Base-by-base conservation (phyloP, 2,329 filamentous ascomycete species). In the Colletotrichum melonis region DNA sequence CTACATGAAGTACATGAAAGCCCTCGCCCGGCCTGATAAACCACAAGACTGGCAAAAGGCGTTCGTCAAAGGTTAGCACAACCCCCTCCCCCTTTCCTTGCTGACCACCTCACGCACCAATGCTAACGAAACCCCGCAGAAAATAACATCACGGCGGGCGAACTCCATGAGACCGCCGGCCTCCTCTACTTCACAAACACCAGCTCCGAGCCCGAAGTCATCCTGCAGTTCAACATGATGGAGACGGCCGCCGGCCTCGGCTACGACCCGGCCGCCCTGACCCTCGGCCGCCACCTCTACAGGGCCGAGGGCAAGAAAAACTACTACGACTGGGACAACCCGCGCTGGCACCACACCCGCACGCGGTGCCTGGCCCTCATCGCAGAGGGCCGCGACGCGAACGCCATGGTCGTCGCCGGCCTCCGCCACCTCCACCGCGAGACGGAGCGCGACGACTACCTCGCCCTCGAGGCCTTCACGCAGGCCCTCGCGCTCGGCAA, bases 381-480 rank as follows among this genome's bases (percentile, higher is more conserved):
- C 32, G 56, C 75, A 14, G 68, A 74, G 35, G 79, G 77, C 30
- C 77, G 75, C n/a, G 78, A 85, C 49, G 76, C 81, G 4, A 77
- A 85, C 57, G 84, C 82, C 38, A 76, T 84, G 26, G 79, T 80
- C 4, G 76, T 79, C 9, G 78, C 84, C 55, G 84, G 72, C 46
- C 58, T 69, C 35, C 16, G 73, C 19, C 52, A 67, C 55, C 26
- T 72, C 19, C 3, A 26, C 24, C 46, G 30, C 28, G n/a, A 49
- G 38, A 56, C 35, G 35, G 5, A 59, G 22, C 5, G 14, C 4
- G 35, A 66, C 22, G n/a, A 69, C 55, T 26, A 54, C n/a, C 38
- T n/a, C 9, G 63, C 73, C 46, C 28, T 66, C 19, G 69, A 49
- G 32, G 63, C 75, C 38, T 70, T 74, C 35, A 14, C 24, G 19